Evolutionary conservation across 352 stramenopile species (phyloP).

Genomic region (Phytophthora podocarpi): DNA sequence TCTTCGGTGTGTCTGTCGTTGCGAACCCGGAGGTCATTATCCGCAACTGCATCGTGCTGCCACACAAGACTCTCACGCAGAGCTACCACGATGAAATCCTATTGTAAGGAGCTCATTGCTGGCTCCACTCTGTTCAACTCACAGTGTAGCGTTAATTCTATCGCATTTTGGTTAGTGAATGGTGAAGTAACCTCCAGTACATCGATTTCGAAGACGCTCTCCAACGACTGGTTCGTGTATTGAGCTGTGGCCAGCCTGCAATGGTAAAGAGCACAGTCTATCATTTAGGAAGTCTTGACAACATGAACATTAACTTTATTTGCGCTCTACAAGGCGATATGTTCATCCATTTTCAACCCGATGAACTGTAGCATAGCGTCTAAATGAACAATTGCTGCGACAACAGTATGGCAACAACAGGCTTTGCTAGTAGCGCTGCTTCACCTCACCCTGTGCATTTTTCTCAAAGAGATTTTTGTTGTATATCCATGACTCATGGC

Average conservation of each 20-base stretch:
- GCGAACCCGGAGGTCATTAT: conserved; percentile 89
- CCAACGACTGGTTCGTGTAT: background rate
- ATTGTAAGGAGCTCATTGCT: conserved; percentile 55
- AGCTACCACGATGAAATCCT: conserved; percentile 92
- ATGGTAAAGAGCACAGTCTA: conserved; percentile 30
- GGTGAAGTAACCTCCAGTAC: background rate
- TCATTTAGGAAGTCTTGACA: background rate
- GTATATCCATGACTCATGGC: too few species aligned
- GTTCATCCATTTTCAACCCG: too few species aligned
- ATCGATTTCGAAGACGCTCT: background rate
- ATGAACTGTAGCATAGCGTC: too few species aligned
- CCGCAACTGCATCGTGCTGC: conserved; percentile 89
- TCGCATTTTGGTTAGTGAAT: conserved; percentile 23
- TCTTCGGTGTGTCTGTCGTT: conserved; percentile 89
- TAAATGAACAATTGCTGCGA: too few species aligned
- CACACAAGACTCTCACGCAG: conserved; percentile 87
- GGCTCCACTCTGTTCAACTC: conserved; percentile 19
- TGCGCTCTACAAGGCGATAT: too few species aligned
- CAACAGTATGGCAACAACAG: too few species aligned
- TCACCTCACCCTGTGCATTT: too few species aligned
- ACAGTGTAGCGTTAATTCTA: conserved; percentile 27
- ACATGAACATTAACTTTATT: too few species aligned
- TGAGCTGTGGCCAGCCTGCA: conserved; percentile 23
- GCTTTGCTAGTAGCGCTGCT: too few species aligned
- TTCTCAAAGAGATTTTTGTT: too few species aligned